Evolutionary conservation across 257 asterid species (phyloP).

Genomic region (Mentha longifolia): DNA sequence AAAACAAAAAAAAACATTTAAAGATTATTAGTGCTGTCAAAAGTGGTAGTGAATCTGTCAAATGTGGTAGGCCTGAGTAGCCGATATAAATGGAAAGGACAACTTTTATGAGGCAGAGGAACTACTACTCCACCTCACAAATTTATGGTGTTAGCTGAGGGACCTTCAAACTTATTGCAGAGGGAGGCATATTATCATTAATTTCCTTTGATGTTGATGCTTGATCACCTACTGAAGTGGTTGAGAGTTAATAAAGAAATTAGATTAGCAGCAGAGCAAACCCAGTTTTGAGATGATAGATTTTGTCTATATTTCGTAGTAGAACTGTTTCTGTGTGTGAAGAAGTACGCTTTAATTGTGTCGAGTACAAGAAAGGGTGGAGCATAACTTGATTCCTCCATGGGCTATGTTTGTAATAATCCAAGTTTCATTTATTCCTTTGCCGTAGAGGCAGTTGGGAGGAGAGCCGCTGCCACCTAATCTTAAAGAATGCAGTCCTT

Average conservation of each 20-base stretch:
- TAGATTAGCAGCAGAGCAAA: not conserved
- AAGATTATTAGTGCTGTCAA: slow-evolving; percentile 13
- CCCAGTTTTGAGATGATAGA: not conserved
- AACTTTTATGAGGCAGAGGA: slow-evolving; percentile 11
- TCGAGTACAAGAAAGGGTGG: not conserved
- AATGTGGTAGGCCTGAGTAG: not conserved
- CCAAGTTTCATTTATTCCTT: slow-evolving; percentile 34
- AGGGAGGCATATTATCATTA: not conserved
- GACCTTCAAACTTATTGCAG: not conserved
- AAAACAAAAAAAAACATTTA: no score
- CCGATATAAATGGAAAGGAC: not conserved
- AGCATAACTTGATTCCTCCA: not conserved
- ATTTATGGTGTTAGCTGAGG: slow-evolving; percentile 35
- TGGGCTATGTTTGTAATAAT: slow-evolving; percentile 7
- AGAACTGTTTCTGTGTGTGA: not conserved
- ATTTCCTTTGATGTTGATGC: slow-evolving; percentile 28
- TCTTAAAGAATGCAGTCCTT: slow-evolving; percentile 13
- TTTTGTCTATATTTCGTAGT: not conserved
- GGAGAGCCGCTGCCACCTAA: slow-evolving; percentile 25
- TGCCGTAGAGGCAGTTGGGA: slow-evolving; percentile 43
- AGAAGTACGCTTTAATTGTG: not conserved
- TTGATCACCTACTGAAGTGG: slow-evolving; percentile 27
- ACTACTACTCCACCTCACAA: slow-evolving; percentile 11
- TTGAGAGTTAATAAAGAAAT: slow-evolving; percentile 32
- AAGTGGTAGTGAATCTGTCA: slow-evolving; percentile 5